These are phyloP conservation scores for Fraxinus greggii DNA, from an alignment of 305 asterid genomes.

Conservation along the genomic window DNA sequence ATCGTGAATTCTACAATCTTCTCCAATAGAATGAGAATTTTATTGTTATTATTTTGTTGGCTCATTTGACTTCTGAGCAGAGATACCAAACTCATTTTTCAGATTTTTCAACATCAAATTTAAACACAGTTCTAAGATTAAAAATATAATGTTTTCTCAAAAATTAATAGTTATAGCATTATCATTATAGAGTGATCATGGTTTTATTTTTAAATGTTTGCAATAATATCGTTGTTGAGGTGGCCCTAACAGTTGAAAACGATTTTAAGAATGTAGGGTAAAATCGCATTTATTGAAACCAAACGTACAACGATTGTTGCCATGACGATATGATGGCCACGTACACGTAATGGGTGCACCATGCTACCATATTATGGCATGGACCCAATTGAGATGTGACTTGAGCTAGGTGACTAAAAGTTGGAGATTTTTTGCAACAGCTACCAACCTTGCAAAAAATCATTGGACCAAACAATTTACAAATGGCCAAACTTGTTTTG, in stretches of 20 bases:
- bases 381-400: conserved; percentile 43
- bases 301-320: background rate
- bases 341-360: conserved; percentile 21
- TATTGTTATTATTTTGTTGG: background rate
- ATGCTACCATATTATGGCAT: background rate
- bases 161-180: conserved; percentile 13
- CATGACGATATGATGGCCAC: conserved; percentile 1
- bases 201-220: conserved; percentile 30
- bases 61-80: background rate
- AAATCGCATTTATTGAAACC: conserved; percentile 21
- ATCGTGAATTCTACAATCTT: background rate
- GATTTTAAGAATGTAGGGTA: conserved; percentile 27
- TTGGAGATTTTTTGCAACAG: conserved; percentile 32
- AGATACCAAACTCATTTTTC: background rate
- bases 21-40: background rate
- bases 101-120: background rate
- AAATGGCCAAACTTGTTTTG: background rate
- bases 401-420: conserved; percentile 24
- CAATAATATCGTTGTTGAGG: conserved; percentile 15
- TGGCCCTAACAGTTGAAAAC: conserved; percentile 29
- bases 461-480: conserved; percentile 16
- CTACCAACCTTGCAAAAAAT: conserved; percentile 28
- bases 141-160: background rate
- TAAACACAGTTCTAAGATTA: background rate
- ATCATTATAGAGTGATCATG: conserved; percentile 23